These are phyloP conservation scores for Candida taoyuanica DNA, from an alignment of 805 yeast species.

Conservation along the genomic window DNA sequence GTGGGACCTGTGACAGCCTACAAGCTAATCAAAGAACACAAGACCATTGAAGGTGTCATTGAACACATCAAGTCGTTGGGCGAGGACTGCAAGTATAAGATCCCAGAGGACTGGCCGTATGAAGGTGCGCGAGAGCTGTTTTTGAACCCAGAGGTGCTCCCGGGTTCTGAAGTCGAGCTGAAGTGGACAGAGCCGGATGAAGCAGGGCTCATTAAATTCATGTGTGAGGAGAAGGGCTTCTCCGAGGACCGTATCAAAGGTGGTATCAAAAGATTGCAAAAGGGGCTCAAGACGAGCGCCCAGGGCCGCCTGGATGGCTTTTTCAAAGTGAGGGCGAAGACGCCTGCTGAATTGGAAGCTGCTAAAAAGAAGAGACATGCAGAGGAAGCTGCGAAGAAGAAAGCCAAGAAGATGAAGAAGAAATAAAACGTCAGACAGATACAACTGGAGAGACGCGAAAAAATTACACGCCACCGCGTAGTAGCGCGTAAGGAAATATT, in stretches of 20 bases:
- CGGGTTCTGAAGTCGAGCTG: slow-evolving; percentile 56
- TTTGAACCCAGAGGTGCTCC: slow-evolving; percentile 71
- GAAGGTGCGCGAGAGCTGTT: slow-evolving; percentile 84
- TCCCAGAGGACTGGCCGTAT: slow-evolving; percentile 95
- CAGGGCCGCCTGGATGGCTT: slow-evolving; percentile 94
- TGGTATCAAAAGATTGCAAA: slow-evolving; percentile 81
- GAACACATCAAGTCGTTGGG: slow-evolving; percentile 58
- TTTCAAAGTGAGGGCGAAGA: slow-evolving; percentile 61
- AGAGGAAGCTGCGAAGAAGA: slow-evolving; percentile 27
- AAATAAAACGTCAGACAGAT: too few relatives aligned
- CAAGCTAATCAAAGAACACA: slow-evolving; percentile 83
- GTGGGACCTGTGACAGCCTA: slow-evolving; percentile 94
- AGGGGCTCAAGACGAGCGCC: slow-evolving; percentile 77
- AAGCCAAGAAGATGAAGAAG: slow-evolving; percentile 21
- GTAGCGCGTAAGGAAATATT: too few relatives aligned
- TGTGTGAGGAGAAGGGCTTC: slow-evolving; percentile 87
- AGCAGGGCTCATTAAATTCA: slow-evolving; percentile 73
- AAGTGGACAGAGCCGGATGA: slow-evolving; percentile 90
- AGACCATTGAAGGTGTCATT: slow-evolving; percentile 73
- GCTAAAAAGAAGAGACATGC: slow-evolving; percentile 28
- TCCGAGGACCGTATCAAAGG: slow-evolving; percentile 86
- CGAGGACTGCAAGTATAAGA: slow-evolving; percentile 58
- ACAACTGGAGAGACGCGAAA: too few relatives aligned
- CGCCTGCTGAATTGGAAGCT: slow-evolving; percentile 38
- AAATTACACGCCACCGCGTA: too few relatives aligned